Conservation (phyloP, 805 yeast species). For the Grigorovia jiainica region DNA sequence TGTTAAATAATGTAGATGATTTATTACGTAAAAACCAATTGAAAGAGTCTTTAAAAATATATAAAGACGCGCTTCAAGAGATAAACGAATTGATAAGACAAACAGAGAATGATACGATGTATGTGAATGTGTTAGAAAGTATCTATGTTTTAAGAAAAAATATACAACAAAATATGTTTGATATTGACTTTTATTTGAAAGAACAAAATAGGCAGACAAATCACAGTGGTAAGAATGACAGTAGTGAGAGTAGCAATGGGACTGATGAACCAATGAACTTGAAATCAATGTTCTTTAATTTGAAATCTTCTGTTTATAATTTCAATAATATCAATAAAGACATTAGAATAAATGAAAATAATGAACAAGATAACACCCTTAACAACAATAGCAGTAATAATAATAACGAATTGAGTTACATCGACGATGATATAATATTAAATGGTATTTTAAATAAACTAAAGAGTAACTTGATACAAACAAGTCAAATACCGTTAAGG, state of each 20-base stretch:
- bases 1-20: slow-evolving; percentile 45
- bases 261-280: not conserved
- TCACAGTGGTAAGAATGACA: not conserved
- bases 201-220: slow-evolving; percentile 12
- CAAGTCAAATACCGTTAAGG: slow-evolving; percentile 1
- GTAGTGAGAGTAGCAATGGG: not conserved
- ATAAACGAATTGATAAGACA: slow-evolving; percentile 6
- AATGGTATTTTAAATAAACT: slow-evolving; percentile 13
- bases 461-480: slow-evolving; percentile 9
- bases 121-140: slow-evolving; percentile 25
- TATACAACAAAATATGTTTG: slow-evolving; percentile 25
- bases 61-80: slow-evolving; percentile 4
- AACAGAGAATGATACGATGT: slow-evolving; percentile 4
- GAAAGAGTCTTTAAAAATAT: slow-evolving; percentile 3
- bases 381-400: slow-evolving; percentile 1
- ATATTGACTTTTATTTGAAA: slow-evolving; percentile 14
- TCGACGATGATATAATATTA: slow-evolving; percentile 13
- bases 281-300: slow-evolving; percentile 7
- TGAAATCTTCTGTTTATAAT: slow-evolving; percentile 7
- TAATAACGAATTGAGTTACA: slow-evolving; percentile 2
- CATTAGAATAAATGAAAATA: not conserved
- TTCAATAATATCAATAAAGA: slow-evolving; percentile 2
- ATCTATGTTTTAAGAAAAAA: slow-evolving; percentile 24
- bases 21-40: slow-evolving; percentile 36
- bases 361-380: not conserved